Evolutionary conservation across 2,329 filamentous ascomycete species (phyloP).

Genomic region (Calonectria pseudoreteaudii): DNA sequence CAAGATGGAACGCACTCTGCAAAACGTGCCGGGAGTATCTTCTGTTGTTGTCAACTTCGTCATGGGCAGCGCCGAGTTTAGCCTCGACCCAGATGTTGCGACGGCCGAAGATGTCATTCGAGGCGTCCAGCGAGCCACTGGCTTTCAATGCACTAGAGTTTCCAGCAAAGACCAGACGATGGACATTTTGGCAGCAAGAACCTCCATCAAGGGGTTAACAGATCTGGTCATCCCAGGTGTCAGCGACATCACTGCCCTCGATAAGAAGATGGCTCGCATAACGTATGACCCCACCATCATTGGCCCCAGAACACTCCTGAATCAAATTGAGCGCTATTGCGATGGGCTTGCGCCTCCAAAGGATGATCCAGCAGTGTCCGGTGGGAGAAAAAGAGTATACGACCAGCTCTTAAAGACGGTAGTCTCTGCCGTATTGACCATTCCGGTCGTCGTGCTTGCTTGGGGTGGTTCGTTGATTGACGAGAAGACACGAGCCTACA

Average conservation of each 20-base stretch:
- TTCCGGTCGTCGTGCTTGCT: constrained; percentile 49
- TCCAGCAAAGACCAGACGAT: constrained; percentile 43
- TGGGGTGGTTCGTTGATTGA: constrained; percentile 43
- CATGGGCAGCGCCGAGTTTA: constrained; percentile 51
- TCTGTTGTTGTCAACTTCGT: constrained; percentile 53
- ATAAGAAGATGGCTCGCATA: constrained; percentile 47
- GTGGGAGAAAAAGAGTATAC: constrained; percentile 39
- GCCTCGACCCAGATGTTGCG: constrained; percentile 38
- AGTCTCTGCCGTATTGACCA: constrained; percentile 45
- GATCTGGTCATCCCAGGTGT: constrained; percentile 40
- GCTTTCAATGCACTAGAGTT: constrained; percentile 45
- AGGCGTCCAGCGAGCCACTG: constrained; percentile 42
- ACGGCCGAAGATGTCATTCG: constrained; percentile 44
- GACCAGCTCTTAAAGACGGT: constrained; percentile 49
- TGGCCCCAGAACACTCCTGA: constrained; percentile 47
- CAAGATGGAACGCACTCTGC: neutral
- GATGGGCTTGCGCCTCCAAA: constrained; percentile 45
- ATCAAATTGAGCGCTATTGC: constrained; percentile 26
- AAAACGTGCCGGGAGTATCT: neutral
- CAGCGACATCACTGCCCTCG: constrained; percentile 39
- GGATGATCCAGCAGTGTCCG: constrained; percentile 44
- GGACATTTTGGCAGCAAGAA: constrained; percentile 42
- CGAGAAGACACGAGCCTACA: constrained; percentile 36
- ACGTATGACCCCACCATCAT: constrained; percentile 49
- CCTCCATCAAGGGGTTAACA: constrained; percentile 35